These are phyloP conservation scores for Gnomoniopsis smithogilvyi DNA, from an alignment of 2,329 filamentous ascomycete genomes.

Conservation along the genomic window DNA sequence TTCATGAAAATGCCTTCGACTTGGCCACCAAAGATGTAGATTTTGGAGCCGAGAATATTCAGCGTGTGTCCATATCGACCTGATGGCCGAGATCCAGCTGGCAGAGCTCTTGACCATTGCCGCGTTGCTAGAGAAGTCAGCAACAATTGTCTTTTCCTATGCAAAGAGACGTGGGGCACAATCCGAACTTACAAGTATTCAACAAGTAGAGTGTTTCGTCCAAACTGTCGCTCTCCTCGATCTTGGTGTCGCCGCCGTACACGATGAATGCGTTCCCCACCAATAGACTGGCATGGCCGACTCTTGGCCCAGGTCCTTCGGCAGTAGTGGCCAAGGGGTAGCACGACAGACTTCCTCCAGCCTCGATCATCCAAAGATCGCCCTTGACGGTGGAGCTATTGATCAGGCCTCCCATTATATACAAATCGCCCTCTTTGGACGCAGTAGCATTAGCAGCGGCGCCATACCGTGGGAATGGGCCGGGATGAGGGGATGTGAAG, in stretches of 20 bases:
- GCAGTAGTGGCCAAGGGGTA: constrained; percentile 89
- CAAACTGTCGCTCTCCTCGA: constrained; percentile 84
- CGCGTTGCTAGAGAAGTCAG: constrained; percentile 68
- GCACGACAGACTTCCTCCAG: constrained; percentile 81
- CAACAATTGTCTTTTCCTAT: not conserved
- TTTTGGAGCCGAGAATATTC: constrained; percentile 94
- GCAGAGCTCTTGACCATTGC: constrained; percentile 94
- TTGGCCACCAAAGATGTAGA: constrained; percentile 96
- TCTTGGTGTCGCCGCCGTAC: constrained; percentile 96
- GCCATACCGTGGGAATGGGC: constrained; percentile 94
- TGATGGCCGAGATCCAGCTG: constrained; percentile 78
- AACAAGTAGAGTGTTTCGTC: constrained; percentile 95
- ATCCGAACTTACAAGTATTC: constrained; percentile 79
- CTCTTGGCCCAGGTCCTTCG: constrained; percentile 90
- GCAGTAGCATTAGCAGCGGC: constrained; percentile 90
- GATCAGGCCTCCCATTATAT: constrained; percentile 95
- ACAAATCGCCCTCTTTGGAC: constrained; percentile 95
- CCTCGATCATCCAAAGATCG: constrained; percentile 96
- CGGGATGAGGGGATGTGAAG: constrained; percentile 76
- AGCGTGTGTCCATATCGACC: constrained; percentile 95
- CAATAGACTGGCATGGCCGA: constrained; percentile 88
- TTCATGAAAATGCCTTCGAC: constrained; percentile 99
- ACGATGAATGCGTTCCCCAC: constrained; percentile 99
- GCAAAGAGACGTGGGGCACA: not conserved
- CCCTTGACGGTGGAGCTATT: constrained; percentile 95